Conservation (phyloP, 2,329 filamentous ascomycete genomes). For the Domatiomyces globalis region DNA sequence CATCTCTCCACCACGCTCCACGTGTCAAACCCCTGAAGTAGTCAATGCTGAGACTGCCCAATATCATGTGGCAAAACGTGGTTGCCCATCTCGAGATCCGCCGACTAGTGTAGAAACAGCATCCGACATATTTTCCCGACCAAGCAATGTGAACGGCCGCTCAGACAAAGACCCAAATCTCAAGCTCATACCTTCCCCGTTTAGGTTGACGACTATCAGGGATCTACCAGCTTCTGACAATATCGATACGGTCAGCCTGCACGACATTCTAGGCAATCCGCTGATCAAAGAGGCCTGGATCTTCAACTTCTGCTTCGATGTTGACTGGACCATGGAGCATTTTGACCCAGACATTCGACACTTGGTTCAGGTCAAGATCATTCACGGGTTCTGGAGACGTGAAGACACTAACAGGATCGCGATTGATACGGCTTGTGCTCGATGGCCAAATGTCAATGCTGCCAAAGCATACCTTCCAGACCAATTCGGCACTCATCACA, state of each 20-base stretch:
- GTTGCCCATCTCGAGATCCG: background rate
- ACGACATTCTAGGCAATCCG: constrained; percentile 58
- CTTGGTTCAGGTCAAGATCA: constrained; percentile 42
- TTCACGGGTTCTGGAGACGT: constrained; percentile 53
- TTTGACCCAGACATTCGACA: constrained; percentile 43
- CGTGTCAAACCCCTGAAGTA: background rate
- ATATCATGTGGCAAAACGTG: background rate
- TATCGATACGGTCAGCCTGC: constrained; percentile 49
- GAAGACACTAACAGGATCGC: constrained; percentile 46
- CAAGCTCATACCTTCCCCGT: constrained; percentile 43
- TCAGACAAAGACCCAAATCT: background rate
- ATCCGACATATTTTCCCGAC: too few species aligned
- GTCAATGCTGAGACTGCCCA: background rate
- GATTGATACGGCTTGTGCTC: constrained; percentile 45
- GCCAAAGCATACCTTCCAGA: constrained; percentile 68
- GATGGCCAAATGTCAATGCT: constrained; percentile 53
- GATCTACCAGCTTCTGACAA: constrained; percentile 50
- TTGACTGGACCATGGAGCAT: constrained; percentile 47
- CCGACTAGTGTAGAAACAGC: too few species aligned
- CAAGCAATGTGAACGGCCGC: background rate
- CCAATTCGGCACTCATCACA: constrained; percentile 71
- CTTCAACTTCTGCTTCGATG: constrained; percentile 42
- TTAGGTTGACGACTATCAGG: constrained; percentile 55
- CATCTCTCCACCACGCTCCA: background rate
- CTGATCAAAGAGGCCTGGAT: constrained; percentile 51